Evolutionary conservation across 768 basidiomycete genomes (phyloP), one percentile per base, ranked within the genome.

Genomic region (Lactarius quietus): DNA sequence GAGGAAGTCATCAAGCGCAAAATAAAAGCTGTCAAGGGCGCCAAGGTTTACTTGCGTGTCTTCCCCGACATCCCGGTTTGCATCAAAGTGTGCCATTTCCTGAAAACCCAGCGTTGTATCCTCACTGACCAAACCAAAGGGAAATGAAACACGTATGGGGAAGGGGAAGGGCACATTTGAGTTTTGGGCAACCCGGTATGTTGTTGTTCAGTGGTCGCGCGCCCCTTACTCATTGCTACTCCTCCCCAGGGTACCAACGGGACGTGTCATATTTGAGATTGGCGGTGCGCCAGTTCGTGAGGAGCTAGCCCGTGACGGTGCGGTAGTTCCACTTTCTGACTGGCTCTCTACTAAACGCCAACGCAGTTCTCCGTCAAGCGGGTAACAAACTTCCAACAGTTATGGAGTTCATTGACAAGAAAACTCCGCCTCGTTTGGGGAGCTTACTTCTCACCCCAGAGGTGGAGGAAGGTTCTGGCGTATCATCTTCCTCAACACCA

Each of bases 111-210:
- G 60, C 58, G 20, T n/a, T 7, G n/a, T 28, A 54, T n/a, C n/a
- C n/a, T 65, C 28, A 55, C 14, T 38, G 38, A 31, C 8, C 17
- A 17, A 35, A 28, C 64, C 7, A 65, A n/a, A 94, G 92, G 96
- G 97, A 61, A 98, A 97, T 71, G 95, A 98, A 77, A 95, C 94
- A 6, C 90, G 97, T 82, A 98, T 98, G 97, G 97, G 97, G 58
- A 98, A 98, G 78, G 97, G 97, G 65, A 99, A 99, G 76, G 97
- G 97, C 54, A 86, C 90, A 0, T 98, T 98, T 71, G 97, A 98
- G 73, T 98, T 83, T 74, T 99, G 97, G 97, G 93, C 95, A 31
- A 92, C 90, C 64, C 86, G 93, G 92, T 93, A 71, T 61, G 85
- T 62, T 59, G 9, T 18, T 58, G 20, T 63, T 38, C 14, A 14